Base-by-base conservation (phyloP, 2,329 filamentous ascomycete species). In the Stachybotrys elegans region DNA sequence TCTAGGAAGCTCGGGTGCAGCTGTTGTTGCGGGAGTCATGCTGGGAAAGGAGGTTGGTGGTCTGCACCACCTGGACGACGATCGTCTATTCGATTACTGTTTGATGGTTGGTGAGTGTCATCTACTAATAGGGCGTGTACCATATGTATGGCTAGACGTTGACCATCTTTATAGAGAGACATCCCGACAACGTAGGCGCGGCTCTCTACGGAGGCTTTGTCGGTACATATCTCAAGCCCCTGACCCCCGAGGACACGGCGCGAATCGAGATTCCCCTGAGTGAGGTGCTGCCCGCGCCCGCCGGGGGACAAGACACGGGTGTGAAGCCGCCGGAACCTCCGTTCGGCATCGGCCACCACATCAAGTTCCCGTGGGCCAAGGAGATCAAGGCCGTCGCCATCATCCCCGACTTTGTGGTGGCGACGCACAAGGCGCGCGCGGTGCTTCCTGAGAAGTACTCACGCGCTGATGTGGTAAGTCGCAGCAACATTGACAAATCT, bases 311-410 rank as follows among this genome's bases (percentile, higher is more conserved):
- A 40, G 91, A 97, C 65, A 97, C 92, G 1, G 92, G 93, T 32
- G 76, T 86, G 56, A 83, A 75, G 54, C 93, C 93, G 17, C 92
- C 93, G 5, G 79, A 88, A 61, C 93, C 93, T n/a, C 93, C 93
- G 3, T 64, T 84, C 53, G 88, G 90, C 57, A 97, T 98, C 56
- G 93, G 92, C 40, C 91, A 96, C 66, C 95, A 95, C 71, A 91
- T 94, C 69, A 92, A 91, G 66, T 97, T 96, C 67, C 82, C 83
- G 34, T 97, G 92, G 92, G 86, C 89, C 46, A 81, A 84, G 51
- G 88, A 95, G 65, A 95, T 98, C 75, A 97, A 96, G 73, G 92
- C 91, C 49, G 85, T 98, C 52, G 90, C 91, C 53, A 92, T 98
- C 57, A 95, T 98, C 49, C 93, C 93, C 8, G 81, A 95, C 56